Percentiles rank a stretch among this genome's conserved stretches.
Conservation (phyloP, 306 rosid genomes). For the Dalbergia oliveri region DNA sequence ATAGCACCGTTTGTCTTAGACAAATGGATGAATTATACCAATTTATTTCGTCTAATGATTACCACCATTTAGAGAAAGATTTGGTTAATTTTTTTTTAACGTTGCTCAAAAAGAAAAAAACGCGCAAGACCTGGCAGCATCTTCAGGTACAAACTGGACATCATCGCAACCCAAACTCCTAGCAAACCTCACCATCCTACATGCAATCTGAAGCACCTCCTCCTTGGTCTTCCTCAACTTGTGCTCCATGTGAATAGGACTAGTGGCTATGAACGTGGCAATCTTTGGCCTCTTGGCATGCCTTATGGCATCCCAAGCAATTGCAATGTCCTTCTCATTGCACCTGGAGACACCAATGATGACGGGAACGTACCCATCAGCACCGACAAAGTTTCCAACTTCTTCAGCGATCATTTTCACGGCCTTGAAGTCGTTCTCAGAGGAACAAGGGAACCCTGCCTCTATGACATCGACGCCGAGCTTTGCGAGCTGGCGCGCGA, state of each 20-base stretch:
- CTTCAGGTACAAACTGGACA: slow-evolving; percentile 90
- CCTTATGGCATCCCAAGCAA: slow-evolving; percentile 93
- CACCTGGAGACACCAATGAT: slow-evolving; percentile 81
- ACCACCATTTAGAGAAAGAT: too few relatives aligned
- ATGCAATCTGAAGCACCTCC: slow-evolving; percentile 70
- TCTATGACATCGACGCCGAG: slow-evolving; percentile 90
- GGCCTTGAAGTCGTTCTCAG: slow-evolving; percentile 73
- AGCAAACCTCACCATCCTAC: slow-evolving; percentile 74
- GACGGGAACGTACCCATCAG: slow-evolving; percentile 76
- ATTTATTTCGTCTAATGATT: too few relatives aligned
- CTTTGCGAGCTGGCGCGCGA: slow-evolving; percentile 68
- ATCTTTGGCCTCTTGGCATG: slow-evolving; percentile 75
- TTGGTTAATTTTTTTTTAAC: too few relatives aligned
- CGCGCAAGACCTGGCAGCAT: slow-evolving; percentile 80
- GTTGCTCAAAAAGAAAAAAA: neutral
- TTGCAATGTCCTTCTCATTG: slow-evolving; percentile 69
- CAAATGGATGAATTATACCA: too few relatives aligned
- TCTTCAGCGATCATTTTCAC: slow-evolving; percentile 74
- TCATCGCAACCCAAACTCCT: slow-evolving; percentile 82
- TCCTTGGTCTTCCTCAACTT: slow-evolving; percentile 74
- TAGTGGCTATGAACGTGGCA: slow-evolving; percentile 82
- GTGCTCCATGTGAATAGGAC: slow-evolving; percentile 77
- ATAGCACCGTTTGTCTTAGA: too few relatives aligned
- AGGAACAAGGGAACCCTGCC: slow-evolving; percentile 87
- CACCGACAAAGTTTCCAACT: slow-evolving; percentile 65